Evolutionary conservation across 2,329 filamentous ascomycete species (phyloP).

Genomic region (Fusarium robinianum): DNA sequence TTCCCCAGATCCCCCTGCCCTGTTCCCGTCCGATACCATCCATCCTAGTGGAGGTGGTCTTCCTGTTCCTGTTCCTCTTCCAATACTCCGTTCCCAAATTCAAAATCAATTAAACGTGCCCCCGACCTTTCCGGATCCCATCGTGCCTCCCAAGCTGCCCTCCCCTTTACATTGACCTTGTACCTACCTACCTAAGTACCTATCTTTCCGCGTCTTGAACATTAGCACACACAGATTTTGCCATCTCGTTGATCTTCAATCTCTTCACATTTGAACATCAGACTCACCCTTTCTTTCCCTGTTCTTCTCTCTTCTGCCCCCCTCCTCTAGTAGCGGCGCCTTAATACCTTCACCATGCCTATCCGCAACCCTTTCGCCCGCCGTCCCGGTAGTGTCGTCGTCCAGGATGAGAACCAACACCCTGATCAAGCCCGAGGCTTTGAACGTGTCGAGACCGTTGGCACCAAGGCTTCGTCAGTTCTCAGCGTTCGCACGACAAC

Average conservation of each 20-base stretch:
- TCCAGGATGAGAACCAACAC: slow-evolving; percentile 58
- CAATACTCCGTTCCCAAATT: slow-evolving; percentile 27
- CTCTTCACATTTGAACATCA: too few relatives aligned
- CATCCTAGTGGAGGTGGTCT: background rate
- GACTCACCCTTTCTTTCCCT: too few relatives aligned
- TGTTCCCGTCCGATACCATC: background rate
- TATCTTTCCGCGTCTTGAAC: background rate
- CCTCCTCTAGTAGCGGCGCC: slow-evolving; percentile 8
- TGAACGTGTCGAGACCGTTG: slow-evolving; percentile 65
- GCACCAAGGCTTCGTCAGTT: slow-evolving; percentile 64
- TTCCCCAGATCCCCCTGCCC: background rate
- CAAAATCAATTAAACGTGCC: slow-evolving; percentile 31
- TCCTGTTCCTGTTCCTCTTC: slow-evolving; percentile 17
- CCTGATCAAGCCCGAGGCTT: slow-evolving; percentile 54
- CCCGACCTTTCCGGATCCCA: slow-evolving; percentile 19
- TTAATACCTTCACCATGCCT: slow-evolving; percentile 55
- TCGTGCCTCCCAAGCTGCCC: slow-evolving; percentile 9
- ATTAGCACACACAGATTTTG: too few relatives aligned
- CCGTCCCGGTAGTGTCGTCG: slow-evolving; percentile 54
- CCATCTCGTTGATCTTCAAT: too few relatives aligned
- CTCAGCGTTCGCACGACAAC: slow-evolving; percentile 66
- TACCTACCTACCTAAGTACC: background rate
- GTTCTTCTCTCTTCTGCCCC: slow-evolving; percentile 5
- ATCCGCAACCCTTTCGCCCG: slow-evolving; percentile 75
- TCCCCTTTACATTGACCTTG: slow-evolving; percentile 5